These are phyloP conservation scores for Vaccinium macrocarpon DNA, from an alignment of 148 eudicot species.

Conservation along the genomic window DNA sequence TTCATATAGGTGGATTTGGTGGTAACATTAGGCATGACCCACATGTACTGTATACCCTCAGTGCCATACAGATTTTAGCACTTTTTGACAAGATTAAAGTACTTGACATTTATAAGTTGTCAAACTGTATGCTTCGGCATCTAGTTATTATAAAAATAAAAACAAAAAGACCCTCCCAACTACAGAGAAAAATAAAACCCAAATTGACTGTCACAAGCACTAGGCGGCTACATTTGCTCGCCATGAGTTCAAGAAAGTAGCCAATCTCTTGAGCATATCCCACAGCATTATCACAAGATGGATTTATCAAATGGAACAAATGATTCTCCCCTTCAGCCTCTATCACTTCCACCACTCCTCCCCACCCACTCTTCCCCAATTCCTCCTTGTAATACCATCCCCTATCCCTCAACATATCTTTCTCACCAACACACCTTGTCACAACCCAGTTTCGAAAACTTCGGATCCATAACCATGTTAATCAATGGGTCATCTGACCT, in stretches of 20 bases:
- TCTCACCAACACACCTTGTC: constrained; percentile 24
- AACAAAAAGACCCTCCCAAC: no score
- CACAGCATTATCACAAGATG: neutral
- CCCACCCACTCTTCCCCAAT: constrained; percentile 23
- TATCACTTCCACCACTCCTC: constrained; percentile 28
- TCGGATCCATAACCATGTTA: constrained; percentile 31
- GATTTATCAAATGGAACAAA: constrained; percentile 34
- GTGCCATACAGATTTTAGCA: constrained; percentile 89
- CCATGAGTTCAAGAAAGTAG: neutral
- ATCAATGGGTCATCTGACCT: constrained; percentile 2
- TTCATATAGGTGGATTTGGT: constrained; percentile 81
- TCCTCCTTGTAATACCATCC: constrained; percentile 22
- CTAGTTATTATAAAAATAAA: neutral
- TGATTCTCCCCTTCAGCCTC: constrained; percentile 39
- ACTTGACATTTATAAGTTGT: constrained; percentile 73
- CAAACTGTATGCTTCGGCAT: constrained; percentile 71
- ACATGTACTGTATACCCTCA: constrained; percentile 76
- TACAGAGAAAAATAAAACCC: no score
- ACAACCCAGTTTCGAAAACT: constrained; percentile 25
- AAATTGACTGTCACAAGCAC: no score
- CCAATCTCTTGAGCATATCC: constrained; percentile 2
- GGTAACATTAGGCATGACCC: constrained; percentile 97
- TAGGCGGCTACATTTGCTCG: no score
- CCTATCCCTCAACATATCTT: neutral
- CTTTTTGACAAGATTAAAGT: constrained; percentile 70